Percentiles rank a stretch among this genome's conserved stretches.
phyloP scores from a whole-genome alignment of 176 grass and related monocot genomes.

The Triticum urartu region DNA sequence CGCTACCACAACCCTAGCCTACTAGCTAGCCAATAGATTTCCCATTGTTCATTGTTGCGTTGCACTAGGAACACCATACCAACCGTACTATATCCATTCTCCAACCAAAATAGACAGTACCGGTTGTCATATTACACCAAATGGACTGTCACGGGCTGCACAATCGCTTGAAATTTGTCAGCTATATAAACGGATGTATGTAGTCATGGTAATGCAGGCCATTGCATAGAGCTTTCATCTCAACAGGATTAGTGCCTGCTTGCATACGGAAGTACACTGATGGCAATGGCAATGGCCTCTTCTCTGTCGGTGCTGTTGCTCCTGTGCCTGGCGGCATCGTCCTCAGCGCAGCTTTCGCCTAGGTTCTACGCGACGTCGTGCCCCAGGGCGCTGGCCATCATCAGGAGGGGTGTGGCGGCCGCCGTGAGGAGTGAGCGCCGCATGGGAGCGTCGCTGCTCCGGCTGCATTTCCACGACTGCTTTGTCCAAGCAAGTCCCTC shows the following conservation, averaged over 20 bases:
- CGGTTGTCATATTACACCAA: neutral
- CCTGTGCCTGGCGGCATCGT: constrained; percentile 25
- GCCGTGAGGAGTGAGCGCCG: constrained; percentile 56
- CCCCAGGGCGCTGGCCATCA: constrained; percentile 40
- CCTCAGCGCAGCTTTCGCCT: constrained; percentile 61
- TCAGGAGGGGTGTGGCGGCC: constrained; percentile 45
- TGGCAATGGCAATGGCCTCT: neutral
- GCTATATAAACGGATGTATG: neutral
- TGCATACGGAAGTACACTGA: neutral
- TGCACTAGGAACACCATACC: neutral
- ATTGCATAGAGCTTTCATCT: neutral
- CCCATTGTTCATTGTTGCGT: neutral
- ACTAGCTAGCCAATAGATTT: neutral
- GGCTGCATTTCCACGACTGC: constrained; percentile 91
- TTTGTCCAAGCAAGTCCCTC: constrained; percentile 32
- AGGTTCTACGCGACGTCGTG: constrained; percentile 69
- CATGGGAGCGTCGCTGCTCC: constrained; percentile 77
- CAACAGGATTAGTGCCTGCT: neutral
- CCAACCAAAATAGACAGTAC: neutral
- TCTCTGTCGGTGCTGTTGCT: constrained; percentile 22
- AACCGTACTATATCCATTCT: constrained; percentile 3
- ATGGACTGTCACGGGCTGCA: neutral
- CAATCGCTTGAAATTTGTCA: neutral
- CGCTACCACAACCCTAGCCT: neutral
- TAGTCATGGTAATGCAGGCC: neutral